Conservation (phyloP, 257 asterid genomes). For the Solanum acaule region DNA sequence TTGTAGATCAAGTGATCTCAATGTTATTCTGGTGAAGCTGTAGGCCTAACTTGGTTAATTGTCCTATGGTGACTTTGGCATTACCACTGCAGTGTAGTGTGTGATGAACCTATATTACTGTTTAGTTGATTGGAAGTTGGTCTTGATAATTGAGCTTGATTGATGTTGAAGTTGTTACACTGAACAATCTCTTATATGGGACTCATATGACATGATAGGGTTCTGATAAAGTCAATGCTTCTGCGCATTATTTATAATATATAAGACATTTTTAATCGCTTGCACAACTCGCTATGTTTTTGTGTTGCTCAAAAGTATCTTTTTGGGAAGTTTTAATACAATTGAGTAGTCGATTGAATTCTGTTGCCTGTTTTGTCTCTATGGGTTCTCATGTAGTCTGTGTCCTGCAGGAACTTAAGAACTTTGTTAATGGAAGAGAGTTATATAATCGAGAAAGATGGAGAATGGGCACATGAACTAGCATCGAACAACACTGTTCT, state of each 20-base stretch:
- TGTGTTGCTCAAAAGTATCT: background rate
- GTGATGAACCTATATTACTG: background rate
- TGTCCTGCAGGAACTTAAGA: conserved; percentile 40
- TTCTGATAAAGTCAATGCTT: background rate
- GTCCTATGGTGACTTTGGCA: background rate
- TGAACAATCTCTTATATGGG: background rate
- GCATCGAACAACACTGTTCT: conserved; percentile 54
- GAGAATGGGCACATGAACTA: conserved; percentile 70
- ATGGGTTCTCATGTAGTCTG: background rate
- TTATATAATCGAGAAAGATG: conserved; percentile 46
- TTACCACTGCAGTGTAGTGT: background rate
- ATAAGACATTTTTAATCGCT: background rate
- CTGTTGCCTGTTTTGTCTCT: background rate
- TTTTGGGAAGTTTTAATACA: background rate
- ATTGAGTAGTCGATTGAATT: background rate
- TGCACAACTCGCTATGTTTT: background rate
- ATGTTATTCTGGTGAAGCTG: background rate
- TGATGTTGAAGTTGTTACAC: background rate
- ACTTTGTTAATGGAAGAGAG: conserved; percentile 68
- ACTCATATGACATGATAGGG: background rate
- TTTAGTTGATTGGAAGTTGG: background rate
- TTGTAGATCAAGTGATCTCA: background rate
- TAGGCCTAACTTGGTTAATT: background rate
- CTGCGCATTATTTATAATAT: background rate
- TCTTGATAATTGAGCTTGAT: background rate